Evolutionary conservation across 352 stramenopile species (phyloP).

Genomic region (Globisporangium echinulatum): DNA sequence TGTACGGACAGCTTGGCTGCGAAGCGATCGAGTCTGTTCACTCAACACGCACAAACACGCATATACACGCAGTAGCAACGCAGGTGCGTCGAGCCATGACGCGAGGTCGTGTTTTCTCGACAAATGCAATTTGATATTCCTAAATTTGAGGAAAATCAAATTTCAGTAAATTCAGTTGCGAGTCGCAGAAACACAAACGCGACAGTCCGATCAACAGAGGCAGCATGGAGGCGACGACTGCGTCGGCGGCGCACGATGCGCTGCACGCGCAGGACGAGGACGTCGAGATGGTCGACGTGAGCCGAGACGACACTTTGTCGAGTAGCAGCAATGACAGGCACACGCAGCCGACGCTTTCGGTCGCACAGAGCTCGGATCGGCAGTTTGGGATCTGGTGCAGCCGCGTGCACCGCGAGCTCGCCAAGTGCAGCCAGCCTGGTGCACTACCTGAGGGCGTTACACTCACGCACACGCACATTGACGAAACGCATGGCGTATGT

Average conservation of each 20-base stretch:
- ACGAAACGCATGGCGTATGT: slow-evolving; percentile 38
- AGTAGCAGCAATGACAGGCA: slow-evolving; percentile 1
- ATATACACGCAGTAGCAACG: background rate
- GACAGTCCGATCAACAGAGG: slow-evolving; percentile 1
- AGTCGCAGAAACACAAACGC: no score
- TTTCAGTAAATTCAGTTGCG: no score
- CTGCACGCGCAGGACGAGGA: slow-evolving; percentile 1
- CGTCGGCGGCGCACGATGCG: background rate
- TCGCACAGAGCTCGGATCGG: slow-evolving; percentile 12
- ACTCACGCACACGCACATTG: slow-evolving; percentile 38
- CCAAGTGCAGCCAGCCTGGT: slow-evolving; percentile 40
- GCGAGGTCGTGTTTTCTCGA: no score
- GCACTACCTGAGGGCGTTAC: slow-evolving; percentile 34
- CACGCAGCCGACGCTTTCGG: slow-evolving; percentile 1
- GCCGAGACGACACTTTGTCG: background rate
- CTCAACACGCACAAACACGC: no score
- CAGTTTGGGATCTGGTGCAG: slow-evolving; percentile 71
- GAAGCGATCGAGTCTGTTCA: no score
- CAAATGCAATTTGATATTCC: no score
- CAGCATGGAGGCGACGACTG: background rate
- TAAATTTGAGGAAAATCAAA: no score
- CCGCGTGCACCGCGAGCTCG: slow-evolving; percentile 61
- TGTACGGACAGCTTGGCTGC: no score
- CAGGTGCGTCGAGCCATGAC: no score
- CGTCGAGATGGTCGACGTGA: slow-evolving; percentile 14